phyloP scores from a whole-genome alignment of 306 rosid genomes.

The Ammopiptanthus mongolicus region DNA sequence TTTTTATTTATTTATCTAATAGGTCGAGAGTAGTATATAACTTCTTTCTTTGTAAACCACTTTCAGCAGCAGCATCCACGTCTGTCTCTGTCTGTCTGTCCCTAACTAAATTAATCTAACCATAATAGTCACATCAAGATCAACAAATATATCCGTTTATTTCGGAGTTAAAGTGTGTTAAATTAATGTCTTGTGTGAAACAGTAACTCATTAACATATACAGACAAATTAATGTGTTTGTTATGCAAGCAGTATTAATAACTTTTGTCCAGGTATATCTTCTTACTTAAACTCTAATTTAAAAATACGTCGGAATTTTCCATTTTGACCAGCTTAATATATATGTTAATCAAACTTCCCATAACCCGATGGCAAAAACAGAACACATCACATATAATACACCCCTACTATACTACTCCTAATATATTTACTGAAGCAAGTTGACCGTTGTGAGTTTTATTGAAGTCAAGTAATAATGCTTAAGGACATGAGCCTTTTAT shows the following conservation, averaged over 20 bases:
- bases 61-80: not conserved
- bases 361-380: no score
- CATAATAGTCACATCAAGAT: not conserved
- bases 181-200: no score
- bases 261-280: not conserved
- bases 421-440: no score
- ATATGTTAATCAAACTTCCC: not conserved
- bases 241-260: not conserved
- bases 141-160: not conserved
- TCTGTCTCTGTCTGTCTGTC: not conserved
- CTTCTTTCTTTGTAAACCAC: no score
- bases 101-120: not conserved
- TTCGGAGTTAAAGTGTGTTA: not conserved
- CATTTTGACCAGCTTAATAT: not conserved
- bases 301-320: not conserved
- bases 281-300: not conserved
- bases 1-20: no score
- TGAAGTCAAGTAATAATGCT: not conserved
- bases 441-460: not conserved
- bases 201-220: no score
- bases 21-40: no score
- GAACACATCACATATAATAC: no score
- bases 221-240: not conserved
- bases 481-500: not conserved
- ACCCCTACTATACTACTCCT: no score